A percentile compares a stretch with the other conserved stretches of the same genome.
phyloP scores from a whole-genome alignment of 805 yeast species.

The Wickerhamomyces alni region DNA sequence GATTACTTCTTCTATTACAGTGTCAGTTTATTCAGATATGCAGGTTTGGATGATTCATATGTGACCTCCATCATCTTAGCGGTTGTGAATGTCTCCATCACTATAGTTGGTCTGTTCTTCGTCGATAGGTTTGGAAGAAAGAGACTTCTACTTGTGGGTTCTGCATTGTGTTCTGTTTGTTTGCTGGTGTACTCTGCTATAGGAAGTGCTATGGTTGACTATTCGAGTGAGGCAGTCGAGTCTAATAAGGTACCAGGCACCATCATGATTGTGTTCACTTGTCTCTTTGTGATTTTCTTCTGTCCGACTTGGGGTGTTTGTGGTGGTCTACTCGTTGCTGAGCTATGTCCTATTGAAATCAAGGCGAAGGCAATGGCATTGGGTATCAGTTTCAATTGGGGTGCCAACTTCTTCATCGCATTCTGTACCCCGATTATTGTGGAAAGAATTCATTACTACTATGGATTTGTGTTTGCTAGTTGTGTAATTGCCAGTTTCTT shows the following conservation, averaged over 20 bases:
- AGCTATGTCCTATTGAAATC: conserved; percentile 52
- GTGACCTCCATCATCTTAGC: conserved; percentile 50
- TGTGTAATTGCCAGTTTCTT: conserved; percentile 38
- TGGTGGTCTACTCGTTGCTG: conserved; percentile 39
- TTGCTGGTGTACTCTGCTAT: conserved; percentile 45
- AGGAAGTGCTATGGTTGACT: conserved; percentile 35
- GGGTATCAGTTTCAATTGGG: conserved; percentile 54
- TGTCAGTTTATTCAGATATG: conserved; percentile 49
- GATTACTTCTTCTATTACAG: conserved; percentile 67
- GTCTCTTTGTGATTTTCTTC: conserved; percentile 43
- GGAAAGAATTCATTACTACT: conserved; percentile 47
- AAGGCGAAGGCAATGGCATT: conserved; percentile 49
- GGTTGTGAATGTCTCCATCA: conserved; percentile 44
- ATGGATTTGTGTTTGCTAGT: conserved; percentile 54
- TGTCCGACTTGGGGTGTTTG: conserved; percentile 58
- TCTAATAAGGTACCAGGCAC: conserved; percentile 34
- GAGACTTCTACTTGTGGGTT: conserved; percentile 32
- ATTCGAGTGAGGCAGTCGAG: conserved; percentile 18
- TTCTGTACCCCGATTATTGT: conserved; percentile 61
- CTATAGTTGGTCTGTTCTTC: conserved; percentile 40
- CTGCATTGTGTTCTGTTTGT: conserved; percentile 42
- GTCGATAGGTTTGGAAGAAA: conserved; percentile 48
- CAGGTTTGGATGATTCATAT: conserved; percentile 47
- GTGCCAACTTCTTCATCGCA: conserved; percentile 44
- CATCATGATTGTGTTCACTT: conserved; percentile 51